Evolutionary conservation across 2,329 filamentous ascomycete genomes (phyloP).

Genomic region (Aspergillus sp.): DNA sequence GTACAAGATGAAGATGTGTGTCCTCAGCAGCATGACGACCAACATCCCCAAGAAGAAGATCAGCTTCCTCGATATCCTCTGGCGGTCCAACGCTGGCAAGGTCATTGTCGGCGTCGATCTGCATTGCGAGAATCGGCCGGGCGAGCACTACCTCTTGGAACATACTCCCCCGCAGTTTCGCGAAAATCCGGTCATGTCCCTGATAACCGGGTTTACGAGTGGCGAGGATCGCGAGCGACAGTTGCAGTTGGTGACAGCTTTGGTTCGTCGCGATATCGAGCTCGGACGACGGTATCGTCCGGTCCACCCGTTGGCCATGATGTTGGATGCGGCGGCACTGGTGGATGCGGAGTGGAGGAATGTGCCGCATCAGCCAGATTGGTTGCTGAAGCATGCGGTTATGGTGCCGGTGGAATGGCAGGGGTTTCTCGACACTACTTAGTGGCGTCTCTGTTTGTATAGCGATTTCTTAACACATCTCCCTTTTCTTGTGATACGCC

Average conservation of each 20-base stretch:
- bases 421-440: not conserved
- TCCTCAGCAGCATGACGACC: slow-evolving; percentile 25
- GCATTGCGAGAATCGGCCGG: slow-evolving; percentile 7
- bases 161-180: slow-evolving; percentile 19
- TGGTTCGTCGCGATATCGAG: slow-evolving; percentile 24
- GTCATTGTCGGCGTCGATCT: slow-evolving; percentile 26
- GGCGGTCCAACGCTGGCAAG: slow-evolving; percentile 22
- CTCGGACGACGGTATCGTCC: slow-evolving; percentile 16
- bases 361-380: slow-evolving; percentile 17
- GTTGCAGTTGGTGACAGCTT: slow-evolving; percentile 15
- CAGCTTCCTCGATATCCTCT: slow-evolving; percentile 11
- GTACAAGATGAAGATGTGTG: slow-evolving; percentile 24
- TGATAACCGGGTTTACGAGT: slow-evolving; percentile 13
- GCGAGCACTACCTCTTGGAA: slow-evolving; percentile 7
- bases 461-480: too few relatives aligned
- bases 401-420: slow-evolving; percentile 17
- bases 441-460: not conserved
- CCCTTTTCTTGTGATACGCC: too few relatives aligned
- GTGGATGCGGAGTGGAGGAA: slow-evolving; percentile 27
- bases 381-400: slow-evolving; percentile 28
- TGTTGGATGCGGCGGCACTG: slow-evolving; percentile 28
- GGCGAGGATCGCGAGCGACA: slow-evolving; percentile 21
- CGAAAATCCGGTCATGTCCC: slow-evolving; percentile 18
- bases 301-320: slow-evolving; percentile 17
- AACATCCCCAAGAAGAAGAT: slow-evolving; percentile 11